Conservation (phyloP, 2,329 filamentous ascomycete species). For the Aspergillus latus region DNA sequence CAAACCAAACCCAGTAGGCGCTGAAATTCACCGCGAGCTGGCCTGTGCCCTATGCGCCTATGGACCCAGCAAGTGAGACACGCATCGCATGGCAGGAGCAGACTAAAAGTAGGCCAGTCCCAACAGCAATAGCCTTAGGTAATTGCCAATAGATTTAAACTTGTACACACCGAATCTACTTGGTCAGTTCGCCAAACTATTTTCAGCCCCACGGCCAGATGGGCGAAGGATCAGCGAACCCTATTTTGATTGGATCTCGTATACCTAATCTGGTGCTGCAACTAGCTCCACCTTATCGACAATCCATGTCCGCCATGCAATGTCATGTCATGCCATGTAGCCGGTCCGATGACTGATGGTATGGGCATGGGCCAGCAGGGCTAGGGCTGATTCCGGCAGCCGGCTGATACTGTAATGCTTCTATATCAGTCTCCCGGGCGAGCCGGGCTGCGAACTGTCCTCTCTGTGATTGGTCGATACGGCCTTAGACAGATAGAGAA, state of each 20-base stretch:
- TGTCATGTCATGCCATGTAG: not conserved
- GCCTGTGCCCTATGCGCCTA: too few species aligned
- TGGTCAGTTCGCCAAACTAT: too few species aligned
- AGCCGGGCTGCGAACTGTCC: not conserved
- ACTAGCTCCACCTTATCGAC: too few species aligned
- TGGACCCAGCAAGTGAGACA: not conserved
- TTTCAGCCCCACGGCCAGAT: not conserved
- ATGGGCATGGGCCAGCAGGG: not conserved
- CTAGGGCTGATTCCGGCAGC: not conserved
- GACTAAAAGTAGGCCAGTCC: not conserved
- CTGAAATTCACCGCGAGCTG: too few species aligned
- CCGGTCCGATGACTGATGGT: too few species aligned
- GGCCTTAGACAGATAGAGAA: not conserved
- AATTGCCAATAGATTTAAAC: too few species aligned
- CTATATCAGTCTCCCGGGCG: not conserved
- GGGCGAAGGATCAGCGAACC: not conserved
- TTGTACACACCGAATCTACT: too few species aligned
- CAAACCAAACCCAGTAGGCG: too few species aligned
- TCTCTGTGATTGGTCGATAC: not conserved
- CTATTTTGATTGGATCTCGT: too few species aligned
- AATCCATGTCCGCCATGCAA: too few species aligned
- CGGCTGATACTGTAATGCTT: not conserved
- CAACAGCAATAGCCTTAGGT: too few species aligned
- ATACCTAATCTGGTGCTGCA: too few species aligned
- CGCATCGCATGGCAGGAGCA: not conserved